Evolutionary conservation across 257 asterid genomes (phyloP).

Genomic region (Henckelia pumila): DNA sequence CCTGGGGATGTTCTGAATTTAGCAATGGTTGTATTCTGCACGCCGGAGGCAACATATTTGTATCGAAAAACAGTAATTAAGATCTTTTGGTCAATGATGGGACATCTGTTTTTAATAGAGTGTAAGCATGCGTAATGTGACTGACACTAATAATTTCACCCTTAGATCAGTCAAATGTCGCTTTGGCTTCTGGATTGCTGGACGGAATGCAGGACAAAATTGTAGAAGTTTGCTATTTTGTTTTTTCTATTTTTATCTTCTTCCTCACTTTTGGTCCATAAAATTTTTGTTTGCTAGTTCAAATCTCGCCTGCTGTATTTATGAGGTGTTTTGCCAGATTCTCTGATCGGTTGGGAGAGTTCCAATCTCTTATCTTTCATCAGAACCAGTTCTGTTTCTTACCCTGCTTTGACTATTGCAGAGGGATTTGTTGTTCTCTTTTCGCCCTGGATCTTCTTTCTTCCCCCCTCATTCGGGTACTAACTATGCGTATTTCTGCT

Average conservation of each 20-base stretch:
- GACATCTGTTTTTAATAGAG: slow-evolving; percentile 18
- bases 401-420: slow-evolving; percentile 18
- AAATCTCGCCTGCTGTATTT: slow-evolving; percentile 34
- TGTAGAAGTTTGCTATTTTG: slow-evolving; percentile 45
- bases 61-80: slow-evolving; percentile 11
- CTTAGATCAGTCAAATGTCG: slow-evolving; percentile 21
- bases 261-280: slow-evolving; percentile 55
- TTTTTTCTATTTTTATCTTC: slow-evolving; percentile 55
- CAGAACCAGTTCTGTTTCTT: slow-evolving; percentile 20
- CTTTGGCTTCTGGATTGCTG: slow-evolving; percentile 45
- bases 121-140: slow-evolving; percentile 4
- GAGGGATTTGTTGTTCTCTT: slow-evolving; percentile 9
- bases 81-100: slow-evolving; percentile 15
- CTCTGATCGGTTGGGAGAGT: slow-evolving; percentile 12
- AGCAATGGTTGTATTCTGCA: slow-evolving; percentile 19
- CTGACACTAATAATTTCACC: slow-evolving; percentile 6
- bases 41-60: slow-evolving; percentile 7
- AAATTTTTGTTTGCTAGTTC: slow-evolving; percentile 54
- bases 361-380: slow-evolving; percentile 20
- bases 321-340: slow-evolving; percentile 20
- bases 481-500: slow-evolving; percentile 43
- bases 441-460: slow-evolving; percentile 19
- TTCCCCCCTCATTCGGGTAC: slow-evolving; percentile 22
- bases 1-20: slow-evolving; percentile 20
- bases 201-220: slow-evolving; percentile 37